phyloP scores from a whole-genome alignment of 345 rosid genomes.

The Citrus australasica region DNA sequence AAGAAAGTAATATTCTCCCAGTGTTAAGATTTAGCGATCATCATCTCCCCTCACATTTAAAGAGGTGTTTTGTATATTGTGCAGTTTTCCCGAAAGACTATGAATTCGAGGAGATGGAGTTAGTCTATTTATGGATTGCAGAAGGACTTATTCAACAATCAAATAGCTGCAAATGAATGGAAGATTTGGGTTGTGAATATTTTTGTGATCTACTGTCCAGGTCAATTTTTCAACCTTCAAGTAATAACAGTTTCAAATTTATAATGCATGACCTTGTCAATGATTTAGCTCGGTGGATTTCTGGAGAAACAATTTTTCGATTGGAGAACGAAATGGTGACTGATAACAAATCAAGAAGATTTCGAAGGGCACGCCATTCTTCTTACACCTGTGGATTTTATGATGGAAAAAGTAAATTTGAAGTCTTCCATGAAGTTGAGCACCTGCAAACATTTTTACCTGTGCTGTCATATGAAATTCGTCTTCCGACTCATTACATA shows the following conservation, averaged over 20 bases:
- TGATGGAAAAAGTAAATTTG: too few relatives aligned
- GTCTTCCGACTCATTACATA: background rate
- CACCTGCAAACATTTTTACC: background rate
- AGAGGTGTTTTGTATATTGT: slow-evolving; percentile 27
- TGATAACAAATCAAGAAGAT: background rate
- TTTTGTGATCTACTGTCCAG: background rate
- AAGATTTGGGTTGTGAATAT: slow-evolving; percentile 1
- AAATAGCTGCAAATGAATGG: background rate
- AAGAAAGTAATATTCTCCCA: background rate
- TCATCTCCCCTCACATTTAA: slow-evolving; percentile 23
- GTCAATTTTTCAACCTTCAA: slow-evolving; percentile 1
- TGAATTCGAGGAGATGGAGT: background rate
- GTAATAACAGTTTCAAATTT: background rate
- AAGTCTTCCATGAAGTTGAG: background rate
- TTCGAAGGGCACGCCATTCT: background rate
- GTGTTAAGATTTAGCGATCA: background rate
- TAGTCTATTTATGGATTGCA: slow-evolving; percentile 22
- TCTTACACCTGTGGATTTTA: background rate
- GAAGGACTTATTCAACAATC: slow-evolving; percentile 17
- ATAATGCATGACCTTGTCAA: slow-evolving; percentile 21
- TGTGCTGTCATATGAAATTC: too few relatives aligned
- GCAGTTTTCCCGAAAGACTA: background rate
- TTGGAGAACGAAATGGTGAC: background rate
- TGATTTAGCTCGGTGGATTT: background rate
- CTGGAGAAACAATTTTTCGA: background rate